Evolutionary conservation across 2,329 filamentous ascomycete species (phyloP).

Genomic region (Xylaria sp.): DNA sequence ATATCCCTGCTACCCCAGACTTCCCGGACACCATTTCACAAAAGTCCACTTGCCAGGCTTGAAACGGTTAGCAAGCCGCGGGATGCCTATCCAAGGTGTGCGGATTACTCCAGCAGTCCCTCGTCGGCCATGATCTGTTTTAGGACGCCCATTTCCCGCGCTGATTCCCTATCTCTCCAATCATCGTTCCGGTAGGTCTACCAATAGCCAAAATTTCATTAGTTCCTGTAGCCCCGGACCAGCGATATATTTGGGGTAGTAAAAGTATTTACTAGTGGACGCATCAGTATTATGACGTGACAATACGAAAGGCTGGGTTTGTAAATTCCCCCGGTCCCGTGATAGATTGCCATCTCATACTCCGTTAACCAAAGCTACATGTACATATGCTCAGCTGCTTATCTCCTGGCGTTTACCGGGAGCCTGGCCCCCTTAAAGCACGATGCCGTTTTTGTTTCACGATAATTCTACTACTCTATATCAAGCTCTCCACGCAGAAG

Average conservation of each 20-base stretch:
- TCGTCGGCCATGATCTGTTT: slow-evolving; percentile 22
- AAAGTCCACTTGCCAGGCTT: slow-evolving; percentile 36
- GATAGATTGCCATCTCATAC: slow-evolving; percentile 16
- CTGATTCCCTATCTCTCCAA: slow-evolving; percentile 18
- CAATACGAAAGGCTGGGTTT: background rate
- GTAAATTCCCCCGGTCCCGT: slow-evolving; percentile 15
- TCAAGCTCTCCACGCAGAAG: slow-evolving; percentile 14
- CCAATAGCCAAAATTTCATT: slow-evolving; percentile 14
- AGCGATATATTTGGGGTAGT: background rate
- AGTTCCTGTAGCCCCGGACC: slow-evolving; percentile 26
- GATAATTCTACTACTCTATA: slow-evolving; percentile 18
- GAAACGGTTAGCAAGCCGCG: slow-evolving; percentile 36
- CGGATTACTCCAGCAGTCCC: slow-evolving; percentile 37
- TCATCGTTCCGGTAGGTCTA: slow-evolving; percentile 15
- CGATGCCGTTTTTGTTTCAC: slow-evolving; percentile 18
- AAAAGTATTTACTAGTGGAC: background rate
- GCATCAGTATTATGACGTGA: slow-evolving; percentile 12
- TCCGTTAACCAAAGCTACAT: slow-evolving; percentile 7
- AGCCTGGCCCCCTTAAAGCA: slow-evolving; percentile 20
- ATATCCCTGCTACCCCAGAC: slow-evolving; percentile 49
- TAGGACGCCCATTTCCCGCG: slow-evolving; percentile 18
- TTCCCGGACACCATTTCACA: slow-evolving; percentile 40
- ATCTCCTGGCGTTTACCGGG: slow-evolving; percentile 19
- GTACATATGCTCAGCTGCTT: slow-evolving; percentile 20
- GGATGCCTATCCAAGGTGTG: slow-evolving; percentile 44